phyloP scores from a whole-genome alignment of 169 alveolate genomes.

The Plasmodium gonderi region DNA sequence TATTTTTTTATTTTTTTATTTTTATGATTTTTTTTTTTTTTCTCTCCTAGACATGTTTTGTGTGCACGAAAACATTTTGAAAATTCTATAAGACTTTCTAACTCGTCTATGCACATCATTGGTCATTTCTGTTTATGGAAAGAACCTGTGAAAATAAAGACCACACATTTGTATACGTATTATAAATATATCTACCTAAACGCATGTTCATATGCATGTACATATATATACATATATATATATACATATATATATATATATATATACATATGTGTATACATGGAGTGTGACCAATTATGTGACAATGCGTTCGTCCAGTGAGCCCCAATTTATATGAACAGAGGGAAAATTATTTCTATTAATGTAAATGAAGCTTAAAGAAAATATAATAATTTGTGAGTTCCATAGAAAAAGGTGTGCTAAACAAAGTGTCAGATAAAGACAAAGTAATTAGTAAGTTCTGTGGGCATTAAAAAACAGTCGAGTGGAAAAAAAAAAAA shows the following conservation, averaged over 20 bases:
- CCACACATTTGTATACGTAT: not conserved
- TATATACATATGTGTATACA: not conserved
- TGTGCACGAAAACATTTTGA: not conserved
- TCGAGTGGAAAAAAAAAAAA: not conserved
- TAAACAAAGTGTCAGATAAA: not conserved
- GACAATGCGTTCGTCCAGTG: not conserved
- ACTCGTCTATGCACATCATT: not conserved
- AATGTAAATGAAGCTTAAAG: too few species aligned
- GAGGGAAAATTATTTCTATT: too few species aligned
- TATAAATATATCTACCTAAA: too few species aligned
- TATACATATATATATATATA: too few species aligned
- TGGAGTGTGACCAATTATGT: not conserved
- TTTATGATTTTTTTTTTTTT: slow-evolving; percentile 1
- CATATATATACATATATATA: too few species aligned
- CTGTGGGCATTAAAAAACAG: not conserved
- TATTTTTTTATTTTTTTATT: not conserved
- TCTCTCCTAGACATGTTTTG: not conserved
- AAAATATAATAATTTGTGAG: too few species aligned
- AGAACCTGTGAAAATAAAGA: not conserved
- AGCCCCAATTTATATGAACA: not conserved
- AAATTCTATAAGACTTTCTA: not conserved
- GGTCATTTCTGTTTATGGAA: not conserved
- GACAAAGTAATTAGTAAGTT: not conserved
- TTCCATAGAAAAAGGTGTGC: not conserved
- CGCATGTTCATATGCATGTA: not conserved